phyloP scores from a whole-genome alignment of 129 eudicot species.

The Heracleum sosnowskyi region DNA sequence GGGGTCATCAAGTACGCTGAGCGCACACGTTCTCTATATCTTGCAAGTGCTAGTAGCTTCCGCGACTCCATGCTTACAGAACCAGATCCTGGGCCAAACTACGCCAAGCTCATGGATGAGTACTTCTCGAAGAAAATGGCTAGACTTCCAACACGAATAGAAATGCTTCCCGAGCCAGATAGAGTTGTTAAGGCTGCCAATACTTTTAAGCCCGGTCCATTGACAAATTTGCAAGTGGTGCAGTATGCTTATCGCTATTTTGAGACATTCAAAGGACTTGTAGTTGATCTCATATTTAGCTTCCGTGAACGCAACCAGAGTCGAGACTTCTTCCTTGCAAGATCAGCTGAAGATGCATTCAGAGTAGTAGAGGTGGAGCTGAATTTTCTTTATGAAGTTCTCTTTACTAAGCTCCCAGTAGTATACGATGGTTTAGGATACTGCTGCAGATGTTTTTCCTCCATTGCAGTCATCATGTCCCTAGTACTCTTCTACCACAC shows the following conservation, averaged over 20 bases:
- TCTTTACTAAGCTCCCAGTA: constrained; percentile 50
- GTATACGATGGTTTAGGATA: constrained; percentile 8
- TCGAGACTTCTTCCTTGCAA: constrained; percentile 25
- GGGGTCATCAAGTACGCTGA: constrained; percentile 12
- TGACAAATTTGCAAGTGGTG: constrained; percentile 34
- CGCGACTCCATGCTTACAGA: constrained; percentile 38
- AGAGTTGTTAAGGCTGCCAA: constrained; percentile 8
- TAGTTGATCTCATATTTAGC: constrained; percentile 19
- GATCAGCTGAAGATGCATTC: constrained; percentile 42
- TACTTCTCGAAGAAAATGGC: constrained; percentile 37
- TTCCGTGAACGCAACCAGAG: constrained; percentile 18
- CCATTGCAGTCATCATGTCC: constrained; percentile 4
- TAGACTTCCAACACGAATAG: constrained; percentile 20
- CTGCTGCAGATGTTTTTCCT: constrained; percentile 2
- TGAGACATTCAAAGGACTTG: constrained; percentile 40
- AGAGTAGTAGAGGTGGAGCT: constrained; percentile 34
- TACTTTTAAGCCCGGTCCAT: background rate
- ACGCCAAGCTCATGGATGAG: constrained; percentile 22
- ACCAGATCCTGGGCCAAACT: constrained; percentile 57
- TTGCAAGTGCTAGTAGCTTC: constrained; percentile 42
- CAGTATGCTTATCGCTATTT: constrained; percentile 39
- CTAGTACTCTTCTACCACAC: constrained; percentile 18
- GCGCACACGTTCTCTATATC: constrained; percentile 40
- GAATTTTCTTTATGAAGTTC: constrained; percentile 56
- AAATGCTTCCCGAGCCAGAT: constrained; percentile 16